Base-by-base conservation (phyloP, 495 filamentous ascomycete species). In the Penicillium goetzii region DNA sequence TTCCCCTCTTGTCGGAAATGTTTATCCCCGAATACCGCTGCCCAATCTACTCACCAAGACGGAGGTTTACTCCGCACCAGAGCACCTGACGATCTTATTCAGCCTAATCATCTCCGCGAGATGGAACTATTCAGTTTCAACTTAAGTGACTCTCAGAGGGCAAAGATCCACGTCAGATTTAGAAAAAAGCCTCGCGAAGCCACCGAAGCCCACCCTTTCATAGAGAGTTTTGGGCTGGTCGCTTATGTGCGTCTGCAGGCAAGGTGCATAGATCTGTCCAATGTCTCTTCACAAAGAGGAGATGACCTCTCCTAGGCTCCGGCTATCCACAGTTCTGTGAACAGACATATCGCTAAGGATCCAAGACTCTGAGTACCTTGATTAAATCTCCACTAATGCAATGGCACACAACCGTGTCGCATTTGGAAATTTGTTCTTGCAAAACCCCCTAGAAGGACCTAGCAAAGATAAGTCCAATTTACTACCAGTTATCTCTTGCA, bases 361-460 rank as follows among this genome's bases (percentile, higher is more conserved):
- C n/a, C 33, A 15, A 56, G 19, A 15, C 30, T 38, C 11, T 5
- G 19, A n/a, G 30, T 19, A 40, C 17, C 40, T 40, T 62, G 10
- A n/a, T 30, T 58, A 58, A 1, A 45, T 21, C 9, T 53, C 25
- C 25, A 53, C 54, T 63, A 51, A 47, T 63, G 61, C 55, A 51
- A 63, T 52, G 55, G 26, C 28, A 53, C 28, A 53, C 55, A 34
- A 43, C 61, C 61, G 45, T 58, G 61, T 63, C 55, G 47, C 61
- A 43, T 62, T 62, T 33, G 55, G 60, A 25, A 58, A 58, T n/a
- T n/a, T n/a, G n/a, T n/a, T n/a, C n/a, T n/a, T n/a, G n/a, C n/a
- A n/a, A n/a, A n/a, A n/a, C n/a, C n/a, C n/a, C n/a, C n/a, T n/a
- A n/a, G n/a, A n/a, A n/a, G n/a, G n/a, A n/a, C n/a, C n/a, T n/a